Percentiles rank a stretch among this genome's conserved stretches.
phyloP scores from a whole-genome alignment of 2,329 filamentous ascomycete genomes.

The Dothideomycetes sp. region DNA sequence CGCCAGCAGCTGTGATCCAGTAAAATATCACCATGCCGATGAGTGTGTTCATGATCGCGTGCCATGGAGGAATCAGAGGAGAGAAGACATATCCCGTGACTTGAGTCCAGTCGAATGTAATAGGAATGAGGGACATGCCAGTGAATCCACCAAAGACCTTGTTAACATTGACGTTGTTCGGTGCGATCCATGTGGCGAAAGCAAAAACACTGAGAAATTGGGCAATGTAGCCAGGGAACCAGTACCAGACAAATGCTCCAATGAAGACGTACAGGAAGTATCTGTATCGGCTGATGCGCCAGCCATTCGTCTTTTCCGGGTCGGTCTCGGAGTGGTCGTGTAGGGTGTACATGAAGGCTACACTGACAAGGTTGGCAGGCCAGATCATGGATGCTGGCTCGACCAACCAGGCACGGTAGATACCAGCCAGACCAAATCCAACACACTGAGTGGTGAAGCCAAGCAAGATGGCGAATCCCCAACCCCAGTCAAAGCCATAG shows the following conservation, averaged over 20 bases:
- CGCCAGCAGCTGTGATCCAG: conserved; percentile 54
- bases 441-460: conserved; percentile 23
- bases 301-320: conserved; percentile 42
- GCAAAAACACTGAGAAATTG: conserved; percentile 82
- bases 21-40: conserved; percentile 34
- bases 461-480: conserved; percentile 3
- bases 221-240: conserved; percentile 70
- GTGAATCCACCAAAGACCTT: conserved; percentile 82
- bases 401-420: conserved; percentile 70
- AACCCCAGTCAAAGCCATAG: conserved; percentile 48
- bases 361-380: conserved; percentile 35
- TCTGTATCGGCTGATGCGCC: conserved; percentile 69
- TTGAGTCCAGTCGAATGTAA: conserved; percentile 77
- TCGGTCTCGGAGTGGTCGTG: conserved; percentile 70
- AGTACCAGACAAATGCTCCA: conserved; percentile 70
- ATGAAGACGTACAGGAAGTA: conserved; percentile 70
- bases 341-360: conserved; percentile 75
- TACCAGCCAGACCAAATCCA: conserved; percentile 73
- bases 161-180: conserved; percentile 68
- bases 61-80: conserved; percentile 60
- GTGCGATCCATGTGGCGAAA: conserved; percentile 78
- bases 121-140: conserved; percentile 56
- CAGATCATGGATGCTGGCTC: conserved; percentile 82
- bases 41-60: conserved; percentile 24
- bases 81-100: conserved; percentile 57